These are phyloP conservation scores for Candida montana DNA, from an alignment of 805 yeast species.

Conservation along the genomic window DNA sequence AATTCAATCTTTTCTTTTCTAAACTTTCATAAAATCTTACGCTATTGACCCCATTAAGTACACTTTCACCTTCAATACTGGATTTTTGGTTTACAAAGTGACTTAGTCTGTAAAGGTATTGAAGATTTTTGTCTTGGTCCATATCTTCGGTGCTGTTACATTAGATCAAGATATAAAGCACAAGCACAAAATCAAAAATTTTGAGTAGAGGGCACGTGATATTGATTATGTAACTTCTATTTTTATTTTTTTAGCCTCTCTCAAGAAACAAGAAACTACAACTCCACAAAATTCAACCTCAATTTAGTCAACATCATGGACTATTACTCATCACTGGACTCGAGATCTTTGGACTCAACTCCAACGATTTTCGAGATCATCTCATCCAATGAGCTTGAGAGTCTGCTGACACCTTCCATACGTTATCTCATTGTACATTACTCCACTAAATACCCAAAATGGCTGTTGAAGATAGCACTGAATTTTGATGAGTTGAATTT, in stretches of 20 bases:
- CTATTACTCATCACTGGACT: conserved; percentile 73
- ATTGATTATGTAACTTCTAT: too few relatives aligned
- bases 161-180: too few relatives aligned
- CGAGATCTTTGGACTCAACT: conserved; percentile 64
- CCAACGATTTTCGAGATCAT: conserved; percentile 89
- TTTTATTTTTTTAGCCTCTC: not conserved
- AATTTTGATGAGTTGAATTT: conserved; percentile 74
- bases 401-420: conserved; percentile 74
- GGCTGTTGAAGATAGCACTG: conserved; percentile 55
- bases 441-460: conserved; percentile 71
- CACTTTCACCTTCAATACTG: conserved; percentile 7
- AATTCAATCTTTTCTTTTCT: conserved; percentile 23
- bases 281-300: too few relatives aligned
- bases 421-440: conserved; percentile 76
- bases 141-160: too few relatives aligned
- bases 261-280: too few relatives aligned
- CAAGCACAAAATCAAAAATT: too few relatives aligned
- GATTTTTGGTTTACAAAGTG: conserved; percentile 4
- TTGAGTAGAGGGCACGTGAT: not conserved
- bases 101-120: conserved; percentile 15
- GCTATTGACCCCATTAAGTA: conserved; percentile 20
- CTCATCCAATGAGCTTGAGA: conserved; percentile 74
- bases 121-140: conserved; percentile 6
- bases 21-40: conserved; percentile 26
- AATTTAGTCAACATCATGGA: conserved; percentile 47